A percentile compares a stretch with the other conserved stretches of the same genome.
These are phyloP conservation scores for Aspergillus carlsbadensis DNA, from an alignment of 495 filamentous ascomycete genomes.

Conservation along the genomic window DNA sequence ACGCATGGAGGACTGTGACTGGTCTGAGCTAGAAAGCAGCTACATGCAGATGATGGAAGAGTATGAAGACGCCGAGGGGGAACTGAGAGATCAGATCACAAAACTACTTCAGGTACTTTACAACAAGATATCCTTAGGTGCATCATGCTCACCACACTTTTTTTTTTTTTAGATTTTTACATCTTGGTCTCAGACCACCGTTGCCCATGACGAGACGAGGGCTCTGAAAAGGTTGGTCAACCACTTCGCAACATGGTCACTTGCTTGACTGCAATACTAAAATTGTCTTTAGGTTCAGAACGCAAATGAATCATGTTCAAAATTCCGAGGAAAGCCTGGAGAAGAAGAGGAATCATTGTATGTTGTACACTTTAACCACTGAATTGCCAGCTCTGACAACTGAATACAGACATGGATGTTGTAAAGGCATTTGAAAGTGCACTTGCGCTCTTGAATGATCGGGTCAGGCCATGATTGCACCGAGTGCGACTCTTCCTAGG, in stretches of 20 bases:
- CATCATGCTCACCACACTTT: conserved; percentile 6
- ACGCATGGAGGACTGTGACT: conserved; percentile 52
- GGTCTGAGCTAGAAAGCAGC: conserved; percentile 64
- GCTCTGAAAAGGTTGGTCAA: conserved; percentile 60
- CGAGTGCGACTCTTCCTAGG: neutral
- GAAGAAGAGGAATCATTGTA: conserved; percentile 74
- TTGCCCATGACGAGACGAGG: conserved; percentile 66
- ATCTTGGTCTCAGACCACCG: conserved; percentile 65
- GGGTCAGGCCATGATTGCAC: conserved; percentile 21
- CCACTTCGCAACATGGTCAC: neutral
- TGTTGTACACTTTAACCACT: conserved; percentile 24
- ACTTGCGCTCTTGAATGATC: conserved; percentile 59
- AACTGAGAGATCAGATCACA: conserved; percentile 62
- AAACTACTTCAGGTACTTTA: conserved; percentile 56
- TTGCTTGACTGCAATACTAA: neutral
- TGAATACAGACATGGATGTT: conserved; percentile 63
- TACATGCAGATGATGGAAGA: conserved; percentile 61
- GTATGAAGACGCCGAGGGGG: conserved; percentile 57
- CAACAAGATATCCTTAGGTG: neutral
- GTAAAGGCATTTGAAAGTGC: conserved; percentile 81
- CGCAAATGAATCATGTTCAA: conserved; percentile 70
- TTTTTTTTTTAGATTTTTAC: conserved; percentile 56
- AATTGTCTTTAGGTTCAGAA: conserved; percentile 59
- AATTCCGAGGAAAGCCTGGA: conserved; percentile 64
- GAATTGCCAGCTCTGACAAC: neutral